Base-by-base conservation (phyloP, 345 rosid genomes). In the Litchi chinensis region DNA sequence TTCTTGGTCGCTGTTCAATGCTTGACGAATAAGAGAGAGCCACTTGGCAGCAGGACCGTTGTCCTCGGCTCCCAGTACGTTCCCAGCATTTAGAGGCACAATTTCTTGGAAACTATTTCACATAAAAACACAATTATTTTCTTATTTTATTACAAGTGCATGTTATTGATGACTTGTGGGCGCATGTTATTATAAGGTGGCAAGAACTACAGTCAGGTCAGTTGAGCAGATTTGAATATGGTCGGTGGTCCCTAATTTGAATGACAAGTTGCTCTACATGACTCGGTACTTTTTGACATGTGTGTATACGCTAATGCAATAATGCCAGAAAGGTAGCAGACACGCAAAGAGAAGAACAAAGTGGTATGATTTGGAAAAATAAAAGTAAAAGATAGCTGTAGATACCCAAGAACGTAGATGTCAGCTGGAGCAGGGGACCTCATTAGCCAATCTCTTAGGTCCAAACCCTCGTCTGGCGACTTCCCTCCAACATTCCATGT, bases 401-500 rank as follows among this genome's bases (percentile, higher is more conserved):
- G 54, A 5, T 93, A 93, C 98, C 98, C 98, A 64, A 93, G 85
- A 80, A 92, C 98, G 73, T 92, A 92, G 65, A 93, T 88, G 77
- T 93, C 97, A 8, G 95, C 91, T 13, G 92, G 88, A 12, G 88
- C 60, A 13, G 91, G 83, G 21, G 88, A 78, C 8, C 70, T 83
- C 37, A 46, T 7, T 8, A 92, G 87, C 95, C 98, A 93, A 73
- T 93, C 93, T 79, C 68, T 79, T 56, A 93, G 76, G 87, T 88
- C 87, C 85, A 93, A 80, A 41, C 86, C 90, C 22, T 86, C 89
- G 52, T 91, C 85, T 22, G 98, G 98, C 15, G 95, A 85, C 79
- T 88, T 90, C 73, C 98, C 98, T 73, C 97, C 98, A 46, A 92
- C 98, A 85, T 93, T 93, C 98, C 98, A 93, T 69, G 98, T 93